These are phyloP conservation scores for Cladosporium oxysporum DNA, from an alignment of 2,329 filamentous ascomycete genomes.

Conservation along the genomic window DNA sequence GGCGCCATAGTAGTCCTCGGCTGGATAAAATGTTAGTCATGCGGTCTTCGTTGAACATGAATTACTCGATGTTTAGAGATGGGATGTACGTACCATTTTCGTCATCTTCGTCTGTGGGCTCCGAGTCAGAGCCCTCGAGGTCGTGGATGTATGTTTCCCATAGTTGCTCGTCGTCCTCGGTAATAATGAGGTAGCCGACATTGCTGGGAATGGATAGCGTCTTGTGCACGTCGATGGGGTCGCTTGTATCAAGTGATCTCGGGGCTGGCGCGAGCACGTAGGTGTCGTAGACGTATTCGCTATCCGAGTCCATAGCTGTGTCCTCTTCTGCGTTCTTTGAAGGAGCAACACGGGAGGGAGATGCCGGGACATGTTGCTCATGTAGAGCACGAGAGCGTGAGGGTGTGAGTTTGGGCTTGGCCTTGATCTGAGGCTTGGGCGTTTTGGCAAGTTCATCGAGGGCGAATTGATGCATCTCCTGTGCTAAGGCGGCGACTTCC, in stretches of 20 bases:
- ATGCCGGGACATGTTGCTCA: constrained; percentile 8
- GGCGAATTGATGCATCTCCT: constrained; percentile 33
- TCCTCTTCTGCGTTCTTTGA: constrained; percentile 39
- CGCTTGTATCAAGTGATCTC: constrained; percentile 37
- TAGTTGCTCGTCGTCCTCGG: constrained; percentile 54
- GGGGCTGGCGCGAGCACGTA: constrained; percentile 51
- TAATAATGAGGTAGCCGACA: constrained; percentile 52
- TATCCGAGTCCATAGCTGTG: constrained; percentile 44
- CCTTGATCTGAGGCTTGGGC: constrained; percentile 22
- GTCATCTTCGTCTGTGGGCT: constrained; percentile 63
- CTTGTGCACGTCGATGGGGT: constrained; percentile 20
- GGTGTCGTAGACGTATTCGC: constrained; percentile 63
- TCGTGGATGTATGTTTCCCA: constrained; percentile 56
- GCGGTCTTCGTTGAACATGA: constrained; percentile 32
- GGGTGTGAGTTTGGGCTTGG: constrained; percentile 16
- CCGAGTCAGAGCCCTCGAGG: constrained; percentile 13
- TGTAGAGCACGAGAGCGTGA: constrained; percentile 24
- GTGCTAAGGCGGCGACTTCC: constrained; percentile 26
- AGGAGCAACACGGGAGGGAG: constrained; percentile 1
- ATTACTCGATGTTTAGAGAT: constrained; percentile 30
- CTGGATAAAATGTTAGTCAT: constrained; percentile 34
- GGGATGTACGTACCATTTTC: constrained; percentile 49
- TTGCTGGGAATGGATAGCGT: constrained; percentile 20
- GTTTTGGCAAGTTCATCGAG: constrained; percentile 29
- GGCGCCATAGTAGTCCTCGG: constrained; percentile 76